A percentile compares a stretch with the other conserved stretches of the same genome.
Evolutionary conservation across 2,329 filamentous ascomycete genomes (phyloP).

Genomic region (Juglanconis oblonga): DNA sequence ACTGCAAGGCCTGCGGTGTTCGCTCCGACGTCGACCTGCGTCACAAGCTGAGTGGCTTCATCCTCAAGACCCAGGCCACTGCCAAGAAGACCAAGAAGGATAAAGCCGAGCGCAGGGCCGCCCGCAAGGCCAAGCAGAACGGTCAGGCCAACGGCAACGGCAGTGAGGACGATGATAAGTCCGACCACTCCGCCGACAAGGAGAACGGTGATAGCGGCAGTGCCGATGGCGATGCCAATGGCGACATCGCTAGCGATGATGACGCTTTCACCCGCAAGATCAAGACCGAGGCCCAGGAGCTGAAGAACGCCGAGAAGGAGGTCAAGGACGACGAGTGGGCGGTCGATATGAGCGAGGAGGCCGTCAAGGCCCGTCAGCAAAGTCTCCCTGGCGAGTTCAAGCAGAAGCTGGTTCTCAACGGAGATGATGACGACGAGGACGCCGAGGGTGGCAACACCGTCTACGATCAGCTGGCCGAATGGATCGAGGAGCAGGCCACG

Average conservation of each 20-base stretch:
- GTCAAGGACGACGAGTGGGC: slow-evolving; percentile 88
- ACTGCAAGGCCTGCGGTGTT: slow-evolving; percentile 98
- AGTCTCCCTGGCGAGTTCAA: slow-evolving; percentile 94
- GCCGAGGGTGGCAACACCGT: slow-evolving; percentile 72
- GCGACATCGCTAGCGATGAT: slow-evolving; percentile 81
- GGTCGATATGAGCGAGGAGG: slow-evolving; percentile 93
- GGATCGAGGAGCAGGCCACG: slow-evolving; percentile 75
- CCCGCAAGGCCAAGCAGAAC: slow-evolving; percentile 83
- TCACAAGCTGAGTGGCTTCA: slow-evolving; percentile 95
- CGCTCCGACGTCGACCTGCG: slow-evolving; percentile 87
- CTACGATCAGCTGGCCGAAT: slow-evolving; percentile 90
- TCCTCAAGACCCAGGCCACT: slow-evolving; percentile 77
- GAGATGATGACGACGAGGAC: slow-evolving; percentile 76
- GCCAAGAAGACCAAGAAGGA: slow-evolving; percentile 95
- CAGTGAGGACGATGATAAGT: slow-evolving; percentile 52
- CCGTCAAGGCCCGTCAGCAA: slow-evolving; percentile 90
- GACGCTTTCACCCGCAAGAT: slow-evolving; percentile 74
- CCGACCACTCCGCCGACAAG: slow-evolving; percentile 41
- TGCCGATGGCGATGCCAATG: slow-evolving; percentile 49
- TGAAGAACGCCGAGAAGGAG: slow-evolving; percentile 46
- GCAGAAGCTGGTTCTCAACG: slow-evolving; percentile 78
- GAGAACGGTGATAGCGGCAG: slow-evolving; percentile 49
- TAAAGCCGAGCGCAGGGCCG: slow-evolving; percentile 88
- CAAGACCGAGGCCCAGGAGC: slow-evolving; percentile 55
- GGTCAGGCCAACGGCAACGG: slow-evolving; percentile 58